These are phyloP conservation scores for Trametes cubensis DNA, from an alignment of 768 basidiomycete species.

Conservation along the genomic window DNA sequence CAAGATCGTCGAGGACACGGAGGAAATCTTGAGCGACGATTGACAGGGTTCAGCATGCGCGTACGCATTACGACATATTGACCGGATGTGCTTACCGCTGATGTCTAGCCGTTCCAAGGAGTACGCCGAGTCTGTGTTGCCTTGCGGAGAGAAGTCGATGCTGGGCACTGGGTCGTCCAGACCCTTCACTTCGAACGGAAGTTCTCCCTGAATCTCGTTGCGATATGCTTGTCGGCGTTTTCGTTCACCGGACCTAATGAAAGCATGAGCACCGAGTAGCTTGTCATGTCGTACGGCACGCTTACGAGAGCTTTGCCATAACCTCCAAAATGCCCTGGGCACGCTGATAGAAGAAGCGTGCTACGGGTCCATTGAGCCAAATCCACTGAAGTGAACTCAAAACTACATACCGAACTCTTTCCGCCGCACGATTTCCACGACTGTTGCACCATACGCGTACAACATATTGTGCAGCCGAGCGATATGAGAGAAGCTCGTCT, in stretches of 20 bases:
- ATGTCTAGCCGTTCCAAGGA: conserved; percentile 71
- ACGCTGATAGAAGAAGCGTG: conserved; percentile 78
- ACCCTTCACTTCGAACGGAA: conserved; percentile 83
- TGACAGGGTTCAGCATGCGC: conserved; percentile 16
- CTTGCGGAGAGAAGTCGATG: conserved; percentile 78
- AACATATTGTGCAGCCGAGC: conserved; percentile 86
- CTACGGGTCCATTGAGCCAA: conserved; percentile 41
- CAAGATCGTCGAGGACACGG: conserved; percentile 64
- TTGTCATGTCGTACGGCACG: conserved; percentile 9
- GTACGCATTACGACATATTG: background rate
- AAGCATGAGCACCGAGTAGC: background rate
- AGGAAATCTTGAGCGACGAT: conserved; percentile 52
- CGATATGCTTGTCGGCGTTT: conserved; percentile 86
- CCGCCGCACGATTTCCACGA: conserved; percentile 87
- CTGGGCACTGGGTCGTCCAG: conserved; percentile 81
- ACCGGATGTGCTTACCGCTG: conserved; percentile 53
- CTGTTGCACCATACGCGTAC: conserved; percentile 89
- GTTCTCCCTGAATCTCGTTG: conserved; percentile 78
- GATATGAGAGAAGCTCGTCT: conserved; percentile 88
- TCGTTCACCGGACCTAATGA: conserved; percentile 66
- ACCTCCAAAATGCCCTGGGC: conserved; percentile 81
- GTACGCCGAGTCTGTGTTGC: conserved; percentile 63
- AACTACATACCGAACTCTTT: conserved; percentile 78
- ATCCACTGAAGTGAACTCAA: background rate
- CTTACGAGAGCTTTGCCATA: conserved; percentile 86